Conservation (phyloP, 73 alveolate species). For the Paramecium biaurelia region DNA sequence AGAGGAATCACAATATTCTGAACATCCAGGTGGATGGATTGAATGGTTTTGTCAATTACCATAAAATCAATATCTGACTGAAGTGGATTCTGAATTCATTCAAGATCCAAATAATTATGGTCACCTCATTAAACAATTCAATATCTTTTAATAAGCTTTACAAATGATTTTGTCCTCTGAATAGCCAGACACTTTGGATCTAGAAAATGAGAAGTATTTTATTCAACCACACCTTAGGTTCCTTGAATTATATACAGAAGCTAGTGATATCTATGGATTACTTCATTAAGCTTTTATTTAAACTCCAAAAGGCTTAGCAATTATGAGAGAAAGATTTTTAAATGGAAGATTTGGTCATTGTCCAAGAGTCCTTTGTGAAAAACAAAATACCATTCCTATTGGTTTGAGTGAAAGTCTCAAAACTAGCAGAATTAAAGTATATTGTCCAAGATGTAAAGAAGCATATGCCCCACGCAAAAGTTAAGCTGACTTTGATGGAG, state of each 20-base stretch:
- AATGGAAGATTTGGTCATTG: slow-evolving; percentile 92
- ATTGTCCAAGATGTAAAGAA: slow-evolving; percentile 94
- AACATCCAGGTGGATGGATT: slow-evolving; percentile 49
- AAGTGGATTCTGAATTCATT: slow-evolving; percentile 41
- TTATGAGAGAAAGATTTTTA: slow-evolving; percentile 88
- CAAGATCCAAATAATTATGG: slow-evolving; percentile 1
- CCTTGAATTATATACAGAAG: slow-evolving; percentile 79
- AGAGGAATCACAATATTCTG: slow-evolving; percentile 58
- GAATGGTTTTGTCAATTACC: slow-evolving; percentile 49
- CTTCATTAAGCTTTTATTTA: slow-evolving; percentile 78
- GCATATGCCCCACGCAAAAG: slow-evolving; percentile 87
- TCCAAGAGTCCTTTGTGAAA: slow-evolving; percentile 90
- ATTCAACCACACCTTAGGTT: slow-evolving; percentile 57
- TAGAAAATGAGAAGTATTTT: slow-evolving; percentile 67
- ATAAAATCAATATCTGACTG: background rate
- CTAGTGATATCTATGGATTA: slow-evolving; percentile 85
- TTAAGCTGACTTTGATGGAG: slow-evolving; percentile 91
- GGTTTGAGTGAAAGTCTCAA: slow-evolving; percentile 90
- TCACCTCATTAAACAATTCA: background rate
- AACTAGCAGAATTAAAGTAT: slow-evolving; percentile 89
- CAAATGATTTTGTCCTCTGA: slow-evolving; percentile 58
- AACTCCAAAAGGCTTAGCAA: slow-evolving; percentile 82
- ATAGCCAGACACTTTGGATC: slow-evolving; percentile 37
- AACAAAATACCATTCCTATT: slow-evolving; percentile 82
- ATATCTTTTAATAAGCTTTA: background rate